Conservation (phyloP, 108 stramenopile species). For the Skeletonema marinoi region DNA sequence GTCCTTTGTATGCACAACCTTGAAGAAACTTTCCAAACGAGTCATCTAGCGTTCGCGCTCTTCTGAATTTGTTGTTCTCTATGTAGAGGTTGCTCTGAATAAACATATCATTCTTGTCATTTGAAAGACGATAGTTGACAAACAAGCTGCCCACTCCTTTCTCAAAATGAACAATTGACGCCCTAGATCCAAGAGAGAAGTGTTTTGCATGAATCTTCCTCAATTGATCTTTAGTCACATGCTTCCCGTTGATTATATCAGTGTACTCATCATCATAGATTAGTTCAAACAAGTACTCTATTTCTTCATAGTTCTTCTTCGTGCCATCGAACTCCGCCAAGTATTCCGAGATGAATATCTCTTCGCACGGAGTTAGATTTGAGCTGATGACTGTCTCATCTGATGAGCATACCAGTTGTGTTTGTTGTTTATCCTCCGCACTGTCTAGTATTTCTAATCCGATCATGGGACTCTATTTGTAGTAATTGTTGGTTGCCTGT, state of each 20-base stretch:
- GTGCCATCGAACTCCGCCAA: neutral
- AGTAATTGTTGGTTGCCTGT: neutral
- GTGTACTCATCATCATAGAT: neutral
- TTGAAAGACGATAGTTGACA: neutral
- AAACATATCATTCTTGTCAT: slow-evolving; percentile 1
- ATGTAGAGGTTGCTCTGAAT: neutral
- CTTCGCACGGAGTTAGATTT: neutral
- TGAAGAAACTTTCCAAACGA: neutral
- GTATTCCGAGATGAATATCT: neutral
- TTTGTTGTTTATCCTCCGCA: neutral
- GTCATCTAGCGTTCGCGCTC: neutral
- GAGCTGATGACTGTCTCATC: neutral
- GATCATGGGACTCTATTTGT: neutral
- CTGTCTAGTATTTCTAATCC: neutral
- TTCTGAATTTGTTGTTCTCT: neutral
- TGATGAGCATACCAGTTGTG: neutral
- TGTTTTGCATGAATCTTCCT: neutral
- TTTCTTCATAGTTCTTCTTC: neutral
- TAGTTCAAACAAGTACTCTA: neutral
- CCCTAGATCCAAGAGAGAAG: neutral
- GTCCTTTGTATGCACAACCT: neutral
- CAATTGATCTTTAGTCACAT: neutral
- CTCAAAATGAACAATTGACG: neutral
- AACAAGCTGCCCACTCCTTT: neutral
- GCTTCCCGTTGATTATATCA: neutral